Base-by-base conservation (phyloP, 768 basidiomycete species). In the Kwoniella sp. region DNA sequence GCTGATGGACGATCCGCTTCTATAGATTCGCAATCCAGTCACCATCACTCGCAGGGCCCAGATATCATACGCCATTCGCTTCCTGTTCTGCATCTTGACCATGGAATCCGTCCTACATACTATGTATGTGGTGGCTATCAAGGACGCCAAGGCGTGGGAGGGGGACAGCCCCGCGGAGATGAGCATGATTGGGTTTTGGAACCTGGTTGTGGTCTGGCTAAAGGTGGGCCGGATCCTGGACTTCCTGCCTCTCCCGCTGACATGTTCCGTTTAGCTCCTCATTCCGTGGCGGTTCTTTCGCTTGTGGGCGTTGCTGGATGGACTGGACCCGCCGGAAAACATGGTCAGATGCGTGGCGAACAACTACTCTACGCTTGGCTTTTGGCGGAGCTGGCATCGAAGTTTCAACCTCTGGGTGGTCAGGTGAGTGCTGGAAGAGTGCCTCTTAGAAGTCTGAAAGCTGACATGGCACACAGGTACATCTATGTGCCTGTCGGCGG, bases 321-420 rank as follows among this genome's bases (percentile, higher is more conserved):
- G 88, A 0, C 80, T 96, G 28, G 89, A 95, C 63, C 87, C 90
- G 0, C 95, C 93, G 0, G 95, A 99, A 74, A 99, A 99, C 73
- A 95, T 96, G 95, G 81, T 99, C 11, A 82, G 95, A n/a, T 98
- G 95, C 67, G 86, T 96, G 84, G 87, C 84, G 19, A 99, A 98
- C 73, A 98, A 96, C 72, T 96, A 96, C 70, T 95, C 92, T 0
- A 81, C 84, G 0, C 72, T 85, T 9, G 90, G 90, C 0, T 98
- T 99, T 74, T 98, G 95, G 95, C 76, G 90, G 57, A 85, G 85
- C 59, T 98, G 93, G 95, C 93, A 98, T 71, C 79, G 95, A 7
- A 89, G 87, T 57, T 96, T 91, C 75, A 99, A 98, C 67, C 80
- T 95, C 12, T 98, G 93, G 95, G 78, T 92, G 39, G 82, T 90